Evolutionary conservation across 2,329 filamentous ascomycete species (phyloP), one percentile per base, ranked within the genome.

Genomic region (Fusarium sambucinum): DNA sequence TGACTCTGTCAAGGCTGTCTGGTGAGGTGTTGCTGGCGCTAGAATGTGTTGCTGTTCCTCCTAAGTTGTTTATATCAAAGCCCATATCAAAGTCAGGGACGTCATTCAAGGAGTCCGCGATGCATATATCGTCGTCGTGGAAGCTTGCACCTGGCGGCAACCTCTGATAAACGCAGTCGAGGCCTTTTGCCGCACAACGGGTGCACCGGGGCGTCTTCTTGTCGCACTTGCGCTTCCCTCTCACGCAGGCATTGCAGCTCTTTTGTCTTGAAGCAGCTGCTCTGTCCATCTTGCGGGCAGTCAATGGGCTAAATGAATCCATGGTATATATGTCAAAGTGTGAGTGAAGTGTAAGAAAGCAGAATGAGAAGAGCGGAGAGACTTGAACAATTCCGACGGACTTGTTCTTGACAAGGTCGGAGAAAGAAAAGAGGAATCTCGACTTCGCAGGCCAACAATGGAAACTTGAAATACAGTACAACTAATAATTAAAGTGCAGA

Each of bases 161-260:
- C 56, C 75, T 77, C 73, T 78, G 77, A 58, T 84, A 84, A 29
- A 81, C 71, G 69, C 82, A 84, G 41, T 77, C 74, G 54, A 80
- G 76, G 19, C 77, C 77, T 74, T 81, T 82, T 69, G 77, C 78
- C 6, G 75, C 75, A 70, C 81, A 84, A 52, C 81, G 80, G 23
- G 77, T 77, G 71, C 81, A 84, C 45, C 75, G 74, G 17, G 82
- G 82, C 11, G 74, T 75, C 45, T 73, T 77, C 77, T 84, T 83
- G 71, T 84, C 82, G 73, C 82, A 84, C 61, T 81, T 79, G 50
- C 82, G 77, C 73, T 84, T 84, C 73, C 81, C 79, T 54, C 78
- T 78, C 48, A 84, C 82, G 68, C 82, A 84, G 54, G 81, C 78
- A 66, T 84, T 82, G 77, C 82, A 84, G 76, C 80, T 84, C 78